Base-by-base conservation (phyloP, 768 basidiomycete species). In the Lactifluus piperatus region DNA sequence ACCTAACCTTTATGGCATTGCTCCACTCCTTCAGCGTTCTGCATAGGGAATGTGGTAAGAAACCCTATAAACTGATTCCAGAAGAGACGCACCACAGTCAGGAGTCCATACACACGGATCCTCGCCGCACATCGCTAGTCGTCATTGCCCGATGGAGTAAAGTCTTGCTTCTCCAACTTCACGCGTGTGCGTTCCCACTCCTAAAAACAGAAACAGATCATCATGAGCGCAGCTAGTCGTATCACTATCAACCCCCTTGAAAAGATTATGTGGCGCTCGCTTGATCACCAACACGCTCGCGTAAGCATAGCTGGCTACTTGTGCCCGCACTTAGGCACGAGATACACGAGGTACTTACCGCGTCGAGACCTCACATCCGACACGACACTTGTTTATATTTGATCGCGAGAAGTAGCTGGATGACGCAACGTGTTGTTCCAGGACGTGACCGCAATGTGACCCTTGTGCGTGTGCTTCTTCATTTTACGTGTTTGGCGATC, bases 371-470 rank as follows among this genome's bases (percentile, higher is more conserved):
- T 44, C 44, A 30, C 47, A 20, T 10, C 4, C 24, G 14, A 43
- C 39, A 18, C 24, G 14, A 43, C 39, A 18, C 47, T 7, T 30
- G n/a, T 57, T n/a, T 29, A 48, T 49, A 45, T 54, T 39, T 37
- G 20, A 52, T 53, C 37, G 22, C 34, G 37, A 41, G 29, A 18
- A 58, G 29, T 8, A 30, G 46, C 41, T 24, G 22, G 36, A 3
- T 9, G 26, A 48, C 18, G 13, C 58, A 59, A 59, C 58, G 58
- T 54, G 53, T 44, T 7, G 18, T 24, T 14, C 58, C 44, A 47
- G 37, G 37, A 16, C 29, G 5, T 34, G 39, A 24, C 32, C 34
- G 44, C 43, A n/a, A 51, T 34, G 29, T 37, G 10, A 13, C 41
- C 41, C 22, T 8, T 29, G 20, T 4, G 41, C 24, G 37, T 45